Conservation (phyloP, 2,329 filamentous ascomycete species). For the Stachybotrys echinatus region DNA sequence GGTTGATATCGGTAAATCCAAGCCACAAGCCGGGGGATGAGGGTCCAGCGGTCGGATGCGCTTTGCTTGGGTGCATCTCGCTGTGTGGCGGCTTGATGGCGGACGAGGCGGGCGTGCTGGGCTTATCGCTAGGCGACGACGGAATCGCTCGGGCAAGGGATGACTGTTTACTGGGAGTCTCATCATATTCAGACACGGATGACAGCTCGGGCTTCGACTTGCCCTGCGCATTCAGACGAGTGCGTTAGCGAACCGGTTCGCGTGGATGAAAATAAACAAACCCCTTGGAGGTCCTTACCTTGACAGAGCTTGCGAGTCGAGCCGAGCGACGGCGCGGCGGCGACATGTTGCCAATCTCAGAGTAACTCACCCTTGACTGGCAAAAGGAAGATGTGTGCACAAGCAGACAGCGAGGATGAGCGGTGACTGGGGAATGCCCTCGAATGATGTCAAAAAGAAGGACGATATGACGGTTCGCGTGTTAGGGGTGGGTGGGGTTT, state of each 20-base stretch:
- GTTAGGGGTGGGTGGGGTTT: slow-evolving; percentile 18
- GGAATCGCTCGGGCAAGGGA: slow-evolving; percentile 22
- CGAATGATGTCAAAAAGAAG: slow-evolving; percentile 21
- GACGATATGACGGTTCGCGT: not conserved
- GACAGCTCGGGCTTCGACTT: slow-evolving; percentile 28
- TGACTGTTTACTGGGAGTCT: slow-evolving; percentile 23
- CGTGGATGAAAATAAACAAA: slow-evolving; percentile 1
- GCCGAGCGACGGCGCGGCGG: slow-evolving; percentile 39
- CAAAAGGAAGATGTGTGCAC: too few relatives aligned
- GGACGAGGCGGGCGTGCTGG: slow-evolving; percentile 58
- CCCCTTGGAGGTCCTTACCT: too few relatives aligned
- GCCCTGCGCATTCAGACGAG: slow-evolving; percentile 11
- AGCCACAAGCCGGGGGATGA: slow-evolving; percentile 76
- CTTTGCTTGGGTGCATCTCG: slow-evolving; percentile 90
- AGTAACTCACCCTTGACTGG: too few relatives aligned
- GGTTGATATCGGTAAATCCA: slow-evolving; percentile 73
- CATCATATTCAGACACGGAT: slow-evolving; percentile 39
- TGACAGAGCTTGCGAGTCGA: slow-evolving; percentile 32
- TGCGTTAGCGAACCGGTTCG: not conserved
- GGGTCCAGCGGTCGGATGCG: slow-evolving; percentile 69
- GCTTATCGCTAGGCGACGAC: slow-evolving; percentile 29
- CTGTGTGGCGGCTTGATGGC: slow-evolving; percentile 65
- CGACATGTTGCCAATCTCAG: slow-evolving; percentile 28
- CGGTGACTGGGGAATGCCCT: slow-evolving; percentile 14
- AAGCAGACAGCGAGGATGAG: slow-evolving; percentile 16